phyloP scores from a whole-genome alignment of 768 basidiomycete species.

The Leccinum aurantiacum region DNA sequence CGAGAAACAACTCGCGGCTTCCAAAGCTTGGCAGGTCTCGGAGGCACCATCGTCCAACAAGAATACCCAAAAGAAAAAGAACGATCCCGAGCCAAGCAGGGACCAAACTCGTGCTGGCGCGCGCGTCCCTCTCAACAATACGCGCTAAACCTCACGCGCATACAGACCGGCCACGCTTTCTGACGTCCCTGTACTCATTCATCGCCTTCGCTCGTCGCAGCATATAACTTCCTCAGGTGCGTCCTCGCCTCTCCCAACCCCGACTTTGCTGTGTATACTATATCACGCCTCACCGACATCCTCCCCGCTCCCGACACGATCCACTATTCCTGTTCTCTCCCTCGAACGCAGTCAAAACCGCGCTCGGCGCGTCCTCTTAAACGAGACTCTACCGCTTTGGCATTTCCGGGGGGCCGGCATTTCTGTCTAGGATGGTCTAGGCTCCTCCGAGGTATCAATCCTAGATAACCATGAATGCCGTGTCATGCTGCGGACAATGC shows the following conservation, averaged over 20 bases:
- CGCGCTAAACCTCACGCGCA: not conserved
- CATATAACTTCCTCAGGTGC: slow-evolving; percentile 23
- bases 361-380: not conserved
- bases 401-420: too few relatives aligned
- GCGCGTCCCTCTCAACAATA: not conserved
- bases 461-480: too few relatives aligned
- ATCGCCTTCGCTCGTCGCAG: slow-evolving; percentile 3
- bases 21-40: slow-evolving; percentile 22
- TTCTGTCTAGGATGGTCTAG: too few relatives aligned
- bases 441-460: too few relatives aligned
- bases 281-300: slow-evolving; percentile 19
- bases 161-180: slow-evolving; percentile 21
- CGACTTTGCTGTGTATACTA: slow-evolving; percentile 5
- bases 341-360: not conserved
- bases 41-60: slow-evolving; percentile 28
- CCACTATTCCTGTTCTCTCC: slow-evolving; percentile 22
- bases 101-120: slow-evolving; percentile 20
- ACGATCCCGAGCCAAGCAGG: slow-evolving; percentile 22
- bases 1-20: slow-evolving; percentile 23
- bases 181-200: slow-evolving; percentile 25
- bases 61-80: slow-evolving; percentile 24
- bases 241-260: slow-evolving; percentile 9
- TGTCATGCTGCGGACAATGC: too few relatives aligned
- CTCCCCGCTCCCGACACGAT: slow-evolving; percentile 19
- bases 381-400: too few relatives aligned